Base-by-base conservation (phyloP, 306 rosid genomes). In the Citrullus amarus region DNA sequence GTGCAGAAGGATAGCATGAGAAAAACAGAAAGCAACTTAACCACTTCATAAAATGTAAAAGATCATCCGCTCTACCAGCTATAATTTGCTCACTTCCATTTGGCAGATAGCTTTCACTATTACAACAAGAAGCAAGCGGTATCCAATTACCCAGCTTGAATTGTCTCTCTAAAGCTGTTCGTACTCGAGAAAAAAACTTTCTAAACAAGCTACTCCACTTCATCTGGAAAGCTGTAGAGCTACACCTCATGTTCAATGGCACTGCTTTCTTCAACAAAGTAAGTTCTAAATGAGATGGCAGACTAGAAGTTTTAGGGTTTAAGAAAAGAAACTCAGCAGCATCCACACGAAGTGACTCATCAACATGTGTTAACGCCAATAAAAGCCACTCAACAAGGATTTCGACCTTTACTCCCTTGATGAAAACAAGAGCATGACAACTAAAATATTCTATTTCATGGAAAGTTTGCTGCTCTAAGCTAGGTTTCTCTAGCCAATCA, bases 1-100 rank as follows among this genome's bases (percentile, higher is more conserved):
- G 97, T 71, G 97, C 99, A 72, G 99, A 91, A 63, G 99, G 99
- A 88, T 92, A 95, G 82, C 97, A 95, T 30, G 97, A 95, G 86
- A 89, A 92, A 85, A 92, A 95, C 77, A 95, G 88, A 86, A 91
- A 95, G 83, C 90, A 87, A 84, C 97, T 91, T 77, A 95, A 89
- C 99, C 99, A 95, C 88, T 92, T 95, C 96, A 92, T 95, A 82
- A 95, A 95, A 66, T 41, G 78, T 68, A 92, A 95, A 85, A 95
- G 99, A 75, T 88, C 83, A 81, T 90, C 86, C 20, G 96, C 99
- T 79, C 92, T 88, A 75, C 85, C 78, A 81, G 80, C 67, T 71
- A 85, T 76, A 80, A 70, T 79, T 32, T 85, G 87, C 75, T 76
- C 76, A 59, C 75, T 80, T 84, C 87, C 87, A 75, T 83, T 85